A percentile compares a stretch with the other conserved stretches of the same genome.
Evolutionary conservation across 352 stramenopile species (phyloP).

Genomic region (Pythium apleroticum): DNA sequence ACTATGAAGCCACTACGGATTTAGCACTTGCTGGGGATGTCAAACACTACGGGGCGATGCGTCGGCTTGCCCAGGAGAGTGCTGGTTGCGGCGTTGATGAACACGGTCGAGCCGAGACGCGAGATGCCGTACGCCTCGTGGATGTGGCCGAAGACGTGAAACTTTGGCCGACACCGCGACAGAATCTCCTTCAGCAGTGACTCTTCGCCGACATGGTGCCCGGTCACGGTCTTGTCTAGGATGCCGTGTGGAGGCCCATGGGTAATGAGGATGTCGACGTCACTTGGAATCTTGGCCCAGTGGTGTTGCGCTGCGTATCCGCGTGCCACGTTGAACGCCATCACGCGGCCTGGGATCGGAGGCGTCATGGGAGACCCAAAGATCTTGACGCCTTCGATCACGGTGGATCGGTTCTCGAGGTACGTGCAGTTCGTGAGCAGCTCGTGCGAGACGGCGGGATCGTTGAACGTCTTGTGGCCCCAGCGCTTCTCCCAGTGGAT

Average conservation of each 20-base stretch:
- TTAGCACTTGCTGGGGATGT: constrained; percentile 66
- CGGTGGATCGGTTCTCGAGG: constrained; percentile 65
- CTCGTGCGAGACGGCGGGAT: constrained; percentile 44
- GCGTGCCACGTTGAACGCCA: constrained; percentile 72
- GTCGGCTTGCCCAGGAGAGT: constrained; percentile 55
- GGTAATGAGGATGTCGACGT: constrained; percentile 89
- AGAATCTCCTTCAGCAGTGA: constrained; percentile 80
- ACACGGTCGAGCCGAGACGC: constrained; percentile 77
- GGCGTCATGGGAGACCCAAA: constrained; percentile 79
- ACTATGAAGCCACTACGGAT: neutral
- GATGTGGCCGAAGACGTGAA: constrained; percentile 93
- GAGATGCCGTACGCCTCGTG: constrained; percentile 87
- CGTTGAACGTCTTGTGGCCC: constrained; percentile 60
- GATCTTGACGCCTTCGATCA: constrained; percentile 74
- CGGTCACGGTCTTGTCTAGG: constrained; percentile 68
- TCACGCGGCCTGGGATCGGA: constrained; percentile 56
- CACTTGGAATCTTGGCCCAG: constrained; percentile 64
- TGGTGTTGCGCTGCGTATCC: constrained; percentile 65
- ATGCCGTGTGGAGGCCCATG: constrained; percentile 88
- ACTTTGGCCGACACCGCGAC: constrained; percentile 70
- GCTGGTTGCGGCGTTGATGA: constrained; percentile 87
- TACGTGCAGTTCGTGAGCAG: constrained; percentile 78
- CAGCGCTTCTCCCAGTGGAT: constrained; percentile 61
- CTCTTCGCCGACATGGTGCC: constrained; percentile 74
- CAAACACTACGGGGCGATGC: constrained; percentile 75